Evolutionary conservation across 2,329 filamentous ascomycete genomes (phyloP), one percentile per base, ranked within the genome.

Genomic region (Thelonectria rubi): DNA sequence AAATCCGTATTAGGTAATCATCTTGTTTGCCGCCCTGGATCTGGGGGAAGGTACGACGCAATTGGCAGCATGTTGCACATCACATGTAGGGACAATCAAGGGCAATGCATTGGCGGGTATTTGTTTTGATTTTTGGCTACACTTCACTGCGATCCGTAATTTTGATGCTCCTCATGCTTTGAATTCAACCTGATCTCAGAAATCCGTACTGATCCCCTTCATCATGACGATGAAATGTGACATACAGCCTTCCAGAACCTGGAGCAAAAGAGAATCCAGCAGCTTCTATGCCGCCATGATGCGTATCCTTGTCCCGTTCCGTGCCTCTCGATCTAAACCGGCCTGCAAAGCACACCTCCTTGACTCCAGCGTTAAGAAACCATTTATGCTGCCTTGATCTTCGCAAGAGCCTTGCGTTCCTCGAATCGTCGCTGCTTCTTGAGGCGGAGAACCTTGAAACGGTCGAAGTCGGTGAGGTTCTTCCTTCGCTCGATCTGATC

Each of bases 371-470:
- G 68, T 65, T 68, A 77, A 80, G 79, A 66, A 69, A 71, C 67
- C 69, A 76, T 79, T 83, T 91, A 92, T 81, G 91, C 90, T 76
- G 91, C 90, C 86, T 91, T 91, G 84, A 97, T 85, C 89, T 97
- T 97, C 80, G 93, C 92, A 79, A 96, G 87, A 77, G 92, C 90
- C 91, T 97, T 98, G 85, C 91, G 91, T 84, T 97, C 91, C 88
- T 97, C 94, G 85, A 96, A 98, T 81, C 94, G 92, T 81, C 94
- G 92, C 91, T 97, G 94, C 90, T 99, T 99, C 91, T 94, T 96
- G 84, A 98, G 87, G 83, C 94, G 91, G 89, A 98, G 87, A 77
- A 98, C 95, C 92, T 99, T 97, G 93, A 98, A 99, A 82, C 95
- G 91, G 87, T 99, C 95, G 80, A 99, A 99, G 88, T 99, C 95